Base-by-base conservation (phyloP, 2,329 filamentous ascomycete species). In the Colletotrichum agaves region DNA sequence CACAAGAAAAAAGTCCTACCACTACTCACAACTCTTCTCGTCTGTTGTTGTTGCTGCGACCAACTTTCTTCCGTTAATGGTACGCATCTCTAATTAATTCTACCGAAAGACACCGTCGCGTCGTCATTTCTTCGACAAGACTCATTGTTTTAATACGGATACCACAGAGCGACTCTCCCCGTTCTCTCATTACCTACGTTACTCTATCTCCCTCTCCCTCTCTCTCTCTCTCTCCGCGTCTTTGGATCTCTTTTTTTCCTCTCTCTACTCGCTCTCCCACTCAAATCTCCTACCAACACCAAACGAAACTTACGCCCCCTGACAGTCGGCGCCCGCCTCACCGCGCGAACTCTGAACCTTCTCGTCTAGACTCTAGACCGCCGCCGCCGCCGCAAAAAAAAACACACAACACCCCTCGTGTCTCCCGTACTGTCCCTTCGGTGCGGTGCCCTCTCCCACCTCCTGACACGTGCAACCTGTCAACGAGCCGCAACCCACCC, bases 241-340 rank as follows among this genome's bases (percentile, higher is more conserved):
- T 33, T 61, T 61, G 44, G 46, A 46, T 61, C 56, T 70, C 70
- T 72, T 70, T 63, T 61, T 66, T 68, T 72, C 41, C 57, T 4
- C n/a, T 39, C 47, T 23, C 41, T 35, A 8, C 46, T 27, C 71
- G 70, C 63, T 76, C 71, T 69, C 66, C 69, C 71, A 64, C 55
- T 43, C 63, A 60, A 60, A 47, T 49, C 44, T 58, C 27, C 27
- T 44, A 60, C 73, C 65, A 44, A 56, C 23, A 74, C 19, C 59
- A 50, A 57, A 41, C 47, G 60, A 23, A 61, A 19, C 19, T 49
- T 17, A 43, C 52, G 19, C 35, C 27, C 56, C 67, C 53, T 59
- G 53, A 21, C 19, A 31, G 10, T 12, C 46, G 46, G 52, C 53
- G 39, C 60, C 60, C 60, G 46, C 52, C 39, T 57, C 50, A 44